Conservation (phyloP, 192 early-diverging fungal genomes). For the Diversispora epigaea region DNA sequence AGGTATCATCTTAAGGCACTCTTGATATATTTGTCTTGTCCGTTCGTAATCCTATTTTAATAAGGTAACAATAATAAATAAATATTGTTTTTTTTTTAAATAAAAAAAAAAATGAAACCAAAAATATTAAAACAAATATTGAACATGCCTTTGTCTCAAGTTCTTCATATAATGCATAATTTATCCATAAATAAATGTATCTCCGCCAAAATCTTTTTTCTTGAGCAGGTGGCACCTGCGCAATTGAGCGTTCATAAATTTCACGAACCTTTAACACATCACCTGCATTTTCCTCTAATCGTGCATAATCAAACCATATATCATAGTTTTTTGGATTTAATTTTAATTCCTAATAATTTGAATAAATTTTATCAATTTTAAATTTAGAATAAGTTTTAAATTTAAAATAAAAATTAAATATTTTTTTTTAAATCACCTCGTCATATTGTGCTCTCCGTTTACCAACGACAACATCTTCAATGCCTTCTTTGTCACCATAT, state of each 20-base stretch:
- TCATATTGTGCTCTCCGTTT: slow-evolving; percentile 93
- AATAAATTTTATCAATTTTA: too few species aligned
- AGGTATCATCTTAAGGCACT: slow-evolving; percentile 83
- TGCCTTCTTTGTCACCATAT: slow-evolving; percentile 80
- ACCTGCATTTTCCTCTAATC: slow-evolving; percentile 80
- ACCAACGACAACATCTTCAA: slow-evolving; percentile 86
- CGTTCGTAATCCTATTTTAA: slow-evolving; percentile 68
- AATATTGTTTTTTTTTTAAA: too few species aligned
- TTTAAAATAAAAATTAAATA: too few species aligned
- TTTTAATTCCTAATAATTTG: slow-evolving; percentile 45
- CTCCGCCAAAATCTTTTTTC: slow-evolving; percentile 96
- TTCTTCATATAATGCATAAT: slow-evolving; percentile 97
- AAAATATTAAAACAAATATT: not conserved
- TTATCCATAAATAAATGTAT: slow-evolving; percentile 99
- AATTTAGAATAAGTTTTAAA: too few species aligned
- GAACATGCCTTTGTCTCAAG: slow-evolving; percentile 61
- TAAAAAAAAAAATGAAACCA: not conserved
- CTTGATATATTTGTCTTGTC: slow-evolving; percentile 79
- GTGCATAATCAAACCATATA: slow-evolving; percentile 95
- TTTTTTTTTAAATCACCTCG: slow-evolving; percentile 39
- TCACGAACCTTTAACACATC: slow-evolving; percentile 80
- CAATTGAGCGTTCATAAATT: slow-evolving; percentile 93
- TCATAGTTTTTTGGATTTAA: slow-evolving; percentile 91
- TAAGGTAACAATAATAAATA: not conserved
- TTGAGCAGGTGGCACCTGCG: slow-evolving; percentile 75